A percentile compares a stretch with the other conserved stretches of the same genome.
Evolutionary conservation across 805 yeast species (phyloP).

Genomic region (Gaillardinia entomophila): DNA sequence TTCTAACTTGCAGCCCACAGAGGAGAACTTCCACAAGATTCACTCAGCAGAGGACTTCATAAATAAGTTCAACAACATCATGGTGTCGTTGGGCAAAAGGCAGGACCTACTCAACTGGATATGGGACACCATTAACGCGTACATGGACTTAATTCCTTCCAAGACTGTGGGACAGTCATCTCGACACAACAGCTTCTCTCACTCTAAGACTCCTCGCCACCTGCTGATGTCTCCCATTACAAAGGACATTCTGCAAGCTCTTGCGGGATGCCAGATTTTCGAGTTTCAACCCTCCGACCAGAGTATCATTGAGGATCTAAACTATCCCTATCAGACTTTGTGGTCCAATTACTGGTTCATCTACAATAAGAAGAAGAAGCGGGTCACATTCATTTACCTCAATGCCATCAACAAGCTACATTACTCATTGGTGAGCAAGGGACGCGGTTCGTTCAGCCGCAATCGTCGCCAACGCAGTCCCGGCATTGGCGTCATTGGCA

Average conservation of each 20-base stretch:
- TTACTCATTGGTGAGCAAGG: conserved; percentile 25
- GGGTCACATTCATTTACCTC: conserved; percentile 82
- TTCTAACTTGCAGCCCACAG: conserved; percentile 78
- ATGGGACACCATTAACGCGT: conserved; percentile 83
- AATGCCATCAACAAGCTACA: conserved; percentile 42
- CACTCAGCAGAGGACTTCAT: conserved; percentile 42
- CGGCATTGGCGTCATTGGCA: conserved; percentile 4
- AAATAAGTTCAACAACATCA: conserved; percentile 68
- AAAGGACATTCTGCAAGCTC: background rate
- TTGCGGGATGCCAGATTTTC: conserved; percentile 52
- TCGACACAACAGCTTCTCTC: conserved; percentile 21
- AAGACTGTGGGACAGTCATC: conserved; percentile 17
- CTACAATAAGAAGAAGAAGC: conserved; percentile 82
- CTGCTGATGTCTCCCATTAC: background rate
- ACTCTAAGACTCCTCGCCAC: conserved; percentile 1
- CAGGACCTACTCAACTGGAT: conserved; percentile 53
- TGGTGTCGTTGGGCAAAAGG: conserved; percentile 45
- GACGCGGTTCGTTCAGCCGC: conserved; percentile 8
- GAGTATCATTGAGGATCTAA: conserved; percentile 56
- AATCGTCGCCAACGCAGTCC: conserved; percentile 4
- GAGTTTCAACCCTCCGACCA: conserved; percentile 58
- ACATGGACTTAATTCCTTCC: conserved; percentile 58
- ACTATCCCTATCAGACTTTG: conserved; percentile 41
- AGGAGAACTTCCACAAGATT: conserved; percentile 38
- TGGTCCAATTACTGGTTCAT: conserved; percentile 90